These are phyloP conservation scores for Ceratonia siliqua DNA, from an alignment of 306 rosid species.

Conservation along the genomic window DNA sequence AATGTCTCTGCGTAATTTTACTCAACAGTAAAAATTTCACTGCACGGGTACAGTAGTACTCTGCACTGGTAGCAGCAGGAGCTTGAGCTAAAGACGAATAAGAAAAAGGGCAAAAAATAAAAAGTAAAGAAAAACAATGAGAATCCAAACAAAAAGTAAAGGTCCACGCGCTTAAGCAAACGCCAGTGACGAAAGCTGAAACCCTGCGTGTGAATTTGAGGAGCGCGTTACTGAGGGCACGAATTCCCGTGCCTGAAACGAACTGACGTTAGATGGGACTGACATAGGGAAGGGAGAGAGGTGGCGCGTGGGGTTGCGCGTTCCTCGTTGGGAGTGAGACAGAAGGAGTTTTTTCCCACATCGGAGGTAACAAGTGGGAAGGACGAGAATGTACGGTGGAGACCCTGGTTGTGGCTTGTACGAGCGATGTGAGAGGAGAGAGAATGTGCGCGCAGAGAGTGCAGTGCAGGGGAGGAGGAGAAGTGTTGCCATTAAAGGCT, in stretches of 20 bases:
- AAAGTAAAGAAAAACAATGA: not conserved
- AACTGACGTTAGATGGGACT: constrained; percentile 49
- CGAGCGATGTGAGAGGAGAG: not conserved
- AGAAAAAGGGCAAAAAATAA: not conserved
- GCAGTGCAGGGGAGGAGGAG: not conserved
- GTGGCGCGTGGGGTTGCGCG: constrained; percentile 61
- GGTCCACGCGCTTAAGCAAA: constrained; percentile 35
- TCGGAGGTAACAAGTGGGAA: not conserved
- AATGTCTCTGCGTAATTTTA: not conserved
- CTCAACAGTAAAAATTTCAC: constrained; percentile 29
- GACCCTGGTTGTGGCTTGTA: not conserved
- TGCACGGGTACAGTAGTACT: not conserved
- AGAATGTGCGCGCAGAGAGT: not conserved
- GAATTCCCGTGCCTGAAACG: constrained; percentile 60
- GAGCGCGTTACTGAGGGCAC: constrained; percentile 36
- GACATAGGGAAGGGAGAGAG: not conserved
- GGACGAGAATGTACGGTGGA: not conserved
- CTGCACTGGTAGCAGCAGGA: not conserved
- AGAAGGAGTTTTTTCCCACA: constrained; percentile 1
- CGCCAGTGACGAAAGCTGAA: constrained; percentile 34
- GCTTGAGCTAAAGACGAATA: constrained; percentile 29
- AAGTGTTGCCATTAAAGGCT: constrained; percentile 60
- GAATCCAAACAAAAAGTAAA: not conserved
- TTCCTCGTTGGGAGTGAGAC: not conserved
- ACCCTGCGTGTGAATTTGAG: constrained; percentile 34